Percentiles rank a stretch among this genome's conserved stretches.
phyloP scores from a whole-genome alignment of 192 early-diverging fungal species.

The Kickxella alabastrina region DNA sequence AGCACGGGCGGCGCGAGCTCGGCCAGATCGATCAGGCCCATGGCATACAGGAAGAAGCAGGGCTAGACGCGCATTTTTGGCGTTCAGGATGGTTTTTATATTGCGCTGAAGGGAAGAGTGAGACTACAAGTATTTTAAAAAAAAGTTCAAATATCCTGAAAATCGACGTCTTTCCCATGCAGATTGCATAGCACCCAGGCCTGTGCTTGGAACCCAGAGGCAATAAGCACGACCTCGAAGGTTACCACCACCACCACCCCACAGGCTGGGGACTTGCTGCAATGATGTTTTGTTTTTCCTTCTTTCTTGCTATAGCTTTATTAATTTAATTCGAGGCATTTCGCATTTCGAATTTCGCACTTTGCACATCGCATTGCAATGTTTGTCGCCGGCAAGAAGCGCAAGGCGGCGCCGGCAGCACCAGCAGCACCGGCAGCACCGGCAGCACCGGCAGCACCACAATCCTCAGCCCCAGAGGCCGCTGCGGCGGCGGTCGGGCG shows the following conservation, averaged over 20 bases:
- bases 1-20: not conserved
- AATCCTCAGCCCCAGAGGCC: not conserved
- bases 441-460: not conserved
- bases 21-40: conserved; percentile 19
- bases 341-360: too few relatives aligned
- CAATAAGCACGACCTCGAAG: too few relatives aligned
- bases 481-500: conserved; percentile 3
- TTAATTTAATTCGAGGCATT: conserved; percentile 3
- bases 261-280: too few relatives aligned
- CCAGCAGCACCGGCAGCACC: not conserved
- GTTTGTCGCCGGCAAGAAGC: conserved; percentile 23
- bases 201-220: too few relatives aligned
- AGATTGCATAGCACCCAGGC: too few relatives aligned
- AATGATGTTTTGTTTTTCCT: too few relatives aligned
- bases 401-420: conserved; percentile 6
- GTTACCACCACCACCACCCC: too few relatives aligned
- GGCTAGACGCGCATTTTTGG: too few relatives aligned
- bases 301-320: not conserved
- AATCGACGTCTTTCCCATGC: too few relatives aligned
- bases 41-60: conserved; percentile 15
- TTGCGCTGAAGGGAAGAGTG: too few relatives aligned
- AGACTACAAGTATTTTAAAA: not conserved
- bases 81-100: too few relatives aligned
- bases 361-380: conserved; percentile 5
- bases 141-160: too few relatives aligned